Conservation (phyloP, 2,329 filamentous ascomycete genomes). For the Stagonosporopsis tanaceti region DNA sequence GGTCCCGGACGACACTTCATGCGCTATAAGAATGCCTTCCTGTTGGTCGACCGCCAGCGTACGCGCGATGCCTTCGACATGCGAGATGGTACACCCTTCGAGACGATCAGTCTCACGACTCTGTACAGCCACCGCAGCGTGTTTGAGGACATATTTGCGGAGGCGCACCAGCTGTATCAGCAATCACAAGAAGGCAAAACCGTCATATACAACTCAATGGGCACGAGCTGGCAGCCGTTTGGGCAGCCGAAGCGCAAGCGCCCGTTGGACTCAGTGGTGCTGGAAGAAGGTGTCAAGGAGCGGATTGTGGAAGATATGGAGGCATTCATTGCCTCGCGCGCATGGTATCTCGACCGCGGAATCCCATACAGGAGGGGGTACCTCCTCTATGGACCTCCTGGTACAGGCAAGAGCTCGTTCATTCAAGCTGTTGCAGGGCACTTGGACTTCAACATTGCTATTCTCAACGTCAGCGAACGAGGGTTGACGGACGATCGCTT, state of each 20-base stretch:
- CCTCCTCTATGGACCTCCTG: constrained; percentile 85
- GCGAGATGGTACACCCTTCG: constrained; percentile 87
- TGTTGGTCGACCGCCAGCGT: constrained; percentile 85
- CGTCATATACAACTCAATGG: constrained; percentile 84
- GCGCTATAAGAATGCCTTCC: constrained; percentile 85
- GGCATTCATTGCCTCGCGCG: constrained; percentile 79
- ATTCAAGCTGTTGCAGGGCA: constrained; percentile 95
- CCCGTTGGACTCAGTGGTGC: constrained; percentile 84
- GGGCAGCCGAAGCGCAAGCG: constrained; percentile 86
- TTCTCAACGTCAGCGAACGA: constrained; percentile 88
- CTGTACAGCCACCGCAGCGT: constrained; percentile 88
- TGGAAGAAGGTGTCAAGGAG: constrained; percentile 85
- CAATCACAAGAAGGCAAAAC: constrained; percentile 91
- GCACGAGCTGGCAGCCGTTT: constrained; percentile 84
- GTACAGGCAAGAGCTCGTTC: constrained; percentile 93
- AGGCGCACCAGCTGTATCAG: constrained; percentile 82
- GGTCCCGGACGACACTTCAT: constrained; percentile 90
- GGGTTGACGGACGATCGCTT: constrained; percentile 90
- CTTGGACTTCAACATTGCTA: constrained; percentile 89
- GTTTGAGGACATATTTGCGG: constrained; percentile 87
- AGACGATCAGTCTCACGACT: constrained; percentile 91
- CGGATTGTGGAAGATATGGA: constrained; percentile 79
- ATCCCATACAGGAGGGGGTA: constrained; percentile 93
- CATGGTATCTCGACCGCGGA: constrained; percentile 94
- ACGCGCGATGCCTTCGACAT: constrained; percentile 79